phyloP scores from a whole-genome alignment of 2,329 filamentous ascomycete genomes.

The Seiridium unicorne region DNA sequence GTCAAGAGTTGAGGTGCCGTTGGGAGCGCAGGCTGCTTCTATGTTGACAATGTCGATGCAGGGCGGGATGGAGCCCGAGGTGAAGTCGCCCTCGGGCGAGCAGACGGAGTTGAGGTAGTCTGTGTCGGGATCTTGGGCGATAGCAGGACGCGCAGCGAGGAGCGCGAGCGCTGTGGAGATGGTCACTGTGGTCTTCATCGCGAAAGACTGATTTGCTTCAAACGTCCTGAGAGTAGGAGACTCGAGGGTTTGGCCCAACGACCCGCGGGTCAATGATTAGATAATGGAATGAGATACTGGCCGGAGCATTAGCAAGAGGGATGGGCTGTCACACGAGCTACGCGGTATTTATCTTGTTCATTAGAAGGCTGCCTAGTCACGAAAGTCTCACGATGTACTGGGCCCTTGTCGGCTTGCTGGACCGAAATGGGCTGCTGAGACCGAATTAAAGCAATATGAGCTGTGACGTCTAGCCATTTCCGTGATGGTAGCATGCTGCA shows the following conservation, averaged over 20 bases:
- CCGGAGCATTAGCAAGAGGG: not conserved
- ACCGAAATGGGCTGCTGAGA: not conserved
- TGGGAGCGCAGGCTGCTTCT: conserved; percentile 27
- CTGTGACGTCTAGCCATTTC: not conserved
- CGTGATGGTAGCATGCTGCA: conserved; percentile 5
- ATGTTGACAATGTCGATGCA: conserved; percentile 28
- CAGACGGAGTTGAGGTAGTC: conserved; percentile 12
- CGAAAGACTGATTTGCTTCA: not conserved
- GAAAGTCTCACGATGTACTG: not conserved
- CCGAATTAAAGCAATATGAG: not conserved
- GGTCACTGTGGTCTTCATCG: not conserved
- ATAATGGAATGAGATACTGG: not conserved
- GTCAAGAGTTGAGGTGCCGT: conserved; percentile 24
- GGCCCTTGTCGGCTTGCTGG: not conserved
- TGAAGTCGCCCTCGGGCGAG: conserved; percentile 3
- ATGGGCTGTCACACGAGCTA: not conserved
- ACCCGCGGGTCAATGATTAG: not conserved
- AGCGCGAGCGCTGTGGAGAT: conserved; percentile 5
- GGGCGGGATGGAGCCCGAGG: conserved; percentile 16
- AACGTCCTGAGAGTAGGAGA: not conserved
- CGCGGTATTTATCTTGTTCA: not conserved
- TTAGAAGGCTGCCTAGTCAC: not conserved
- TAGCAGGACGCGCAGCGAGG: not conserved
- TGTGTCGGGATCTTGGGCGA: not conserved
- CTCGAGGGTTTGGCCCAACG: not conserved